These are phyloP conservation scores for Olyra latifolia DNA, from an alignment of 176 grass and related monocot genomes.

Conservation along the genomic window DNA sequence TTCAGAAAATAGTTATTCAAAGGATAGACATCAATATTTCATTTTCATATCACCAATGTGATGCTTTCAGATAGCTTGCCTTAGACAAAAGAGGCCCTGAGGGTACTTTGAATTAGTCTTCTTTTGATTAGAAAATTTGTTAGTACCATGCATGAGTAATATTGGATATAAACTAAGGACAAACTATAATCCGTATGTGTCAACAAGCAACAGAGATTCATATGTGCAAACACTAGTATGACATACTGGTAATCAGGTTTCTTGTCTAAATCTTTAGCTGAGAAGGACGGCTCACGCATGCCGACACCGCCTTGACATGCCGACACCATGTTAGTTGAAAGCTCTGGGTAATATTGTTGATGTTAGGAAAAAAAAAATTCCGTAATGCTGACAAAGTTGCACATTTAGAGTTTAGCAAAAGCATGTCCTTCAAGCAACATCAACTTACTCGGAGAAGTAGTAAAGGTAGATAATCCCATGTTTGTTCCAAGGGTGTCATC, in stretches of 20 bases:
- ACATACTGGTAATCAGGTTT: conserved; percentile 61
- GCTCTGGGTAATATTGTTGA: conserved; percentile 41
- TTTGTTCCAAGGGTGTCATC: conserved; percentile 60
- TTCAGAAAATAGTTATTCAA: not conserved
- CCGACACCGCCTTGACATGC: conserved; percentile 49
- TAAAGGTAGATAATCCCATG: conserved; percentile 44
- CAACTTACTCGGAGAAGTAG: conserved; percentile 68
- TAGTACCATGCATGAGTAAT: not conserved
- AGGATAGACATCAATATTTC: not conserved
- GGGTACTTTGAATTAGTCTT: not conserved
- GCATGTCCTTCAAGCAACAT: not conserved
- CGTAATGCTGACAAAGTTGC: not conserved
- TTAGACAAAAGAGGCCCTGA: not conserved
- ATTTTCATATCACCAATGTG: not conserved
- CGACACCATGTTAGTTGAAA: conserved; percentile 54
- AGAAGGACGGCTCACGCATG: conserved; percentile 38
- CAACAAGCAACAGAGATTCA: conserved; percentile 10
- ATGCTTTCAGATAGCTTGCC: not conserved
- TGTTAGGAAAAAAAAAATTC: conserved; percentile 17
- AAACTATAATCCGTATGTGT: not conserved
- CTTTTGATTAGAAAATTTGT: not conserved
- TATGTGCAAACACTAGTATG: not conserved
- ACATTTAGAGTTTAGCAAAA: not conserved
- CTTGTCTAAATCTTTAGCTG: conserved; percentile 57
- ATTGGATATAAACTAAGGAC: not conserved